Percentiles rank a stretch among this genome's conserved stretches.
Conservation (phyloP, 2,329 filamentous ascomycete species). For the Calycina herbarum region DNA sequence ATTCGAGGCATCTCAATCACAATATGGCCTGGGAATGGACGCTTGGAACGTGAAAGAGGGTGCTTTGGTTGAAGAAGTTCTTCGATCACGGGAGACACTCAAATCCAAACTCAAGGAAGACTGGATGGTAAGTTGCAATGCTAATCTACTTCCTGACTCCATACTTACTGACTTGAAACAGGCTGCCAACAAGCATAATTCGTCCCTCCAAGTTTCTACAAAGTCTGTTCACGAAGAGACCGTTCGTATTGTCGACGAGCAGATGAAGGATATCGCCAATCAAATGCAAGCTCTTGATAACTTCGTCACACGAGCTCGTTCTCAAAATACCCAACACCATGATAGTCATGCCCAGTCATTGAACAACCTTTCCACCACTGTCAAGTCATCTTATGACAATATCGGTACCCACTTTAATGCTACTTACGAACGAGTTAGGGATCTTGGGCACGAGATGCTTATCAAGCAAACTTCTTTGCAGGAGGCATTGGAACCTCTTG, state of each 20-base stretch:
- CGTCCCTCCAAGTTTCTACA: constrained; percentile 79
- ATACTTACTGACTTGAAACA: constrained; percentile 37
- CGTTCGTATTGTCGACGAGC: constrained; percentile 82
- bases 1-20: constrained; percentile 64
- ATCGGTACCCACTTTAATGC: constrained; percentile 70
- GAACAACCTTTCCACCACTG: constrained; percentile 62
- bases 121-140: constrained; percentile 66
- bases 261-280: constrained; percentile 81
- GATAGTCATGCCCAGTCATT: constrained; percentile 67
- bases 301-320: constrained; percentile 79
- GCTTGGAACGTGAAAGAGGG: constrained; percentile 70
- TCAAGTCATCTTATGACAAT: constrained; percentile 71
- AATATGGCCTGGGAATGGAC: constrained; percentile 72
- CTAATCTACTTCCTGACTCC: neutral
- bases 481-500: constrained; percentile 61
- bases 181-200: constrained; percentile 75
- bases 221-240: constrained; percentile 89
- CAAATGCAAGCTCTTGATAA: constrained; percentile 90
- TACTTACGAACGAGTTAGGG: constrained; percentile 66
- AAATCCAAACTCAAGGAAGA: constrained; percentile 84
- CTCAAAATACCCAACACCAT: constrained; percentile 78
- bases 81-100: constrained; percentile 72
- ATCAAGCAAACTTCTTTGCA: constrained; percentile 58
- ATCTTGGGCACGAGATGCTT: constrained; percentile 68
- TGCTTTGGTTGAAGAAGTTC: constrained; percentile 68